Evolutionary conservation across 2,329 filamentous ascomycete genomes (phyloP).

Genomic region (Cytospora piceae): DNA sequence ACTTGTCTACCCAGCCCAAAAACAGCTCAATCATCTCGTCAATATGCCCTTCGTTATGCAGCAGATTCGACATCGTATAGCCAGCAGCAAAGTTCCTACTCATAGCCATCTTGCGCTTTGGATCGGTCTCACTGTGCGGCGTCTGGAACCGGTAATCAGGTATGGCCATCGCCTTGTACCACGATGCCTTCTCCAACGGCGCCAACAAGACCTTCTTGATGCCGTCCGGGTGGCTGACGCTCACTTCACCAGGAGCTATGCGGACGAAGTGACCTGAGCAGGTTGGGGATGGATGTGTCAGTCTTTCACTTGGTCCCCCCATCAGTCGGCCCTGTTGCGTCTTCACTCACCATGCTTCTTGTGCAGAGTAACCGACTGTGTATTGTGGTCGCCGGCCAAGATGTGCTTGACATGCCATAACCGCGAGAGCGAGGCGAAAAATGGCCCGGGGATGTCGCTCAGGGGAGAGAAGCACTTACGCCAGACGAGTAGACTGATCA

Average conservation of each 20-base stretch:
- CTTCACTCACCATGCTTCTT: no score
- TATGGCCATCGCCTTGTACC: conserved; percentile 1
- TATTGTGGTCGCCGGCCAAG: background rate
- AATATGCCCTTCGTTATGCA: conserved; percentile 30
- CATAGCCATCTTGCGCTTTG: conserved; percentile 40
- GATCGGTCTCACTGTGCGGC: conserved; percentile 32
- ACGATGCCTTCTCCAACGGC: background rate
- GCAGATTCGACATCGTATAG: conserved; percentile 40
- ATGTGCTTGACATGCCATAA: background rate
- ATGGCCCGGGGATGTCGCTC: background rate
- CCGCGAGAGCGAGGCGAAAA: background rate
- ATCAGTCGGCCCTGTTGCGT: no score
- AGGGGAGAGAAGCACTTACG: conserved; percentile 1
- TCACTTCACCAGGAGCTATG: background rate
- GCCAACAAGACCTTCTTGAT: background rate
- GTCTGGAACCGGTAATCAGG: conserved; percentile 38
- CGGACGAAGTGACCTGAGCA: background rate
- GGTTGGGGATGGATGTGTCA: background rate
- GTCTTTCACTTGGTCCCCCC: background rate
- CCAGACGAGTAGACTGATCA: background rate
- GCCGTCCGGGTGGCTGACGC: background rate
- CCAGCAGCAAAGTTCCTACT: conserved; percentile 39
- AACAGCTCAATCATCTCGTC: conserved; percentile 28
- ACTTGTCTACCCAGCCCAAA: conserved; percentile 31
- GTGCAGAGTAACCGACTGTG: no score